phyloP scores from a whole-genome alignment of 345 rosid species.

The Arabis alpina region DNA sequence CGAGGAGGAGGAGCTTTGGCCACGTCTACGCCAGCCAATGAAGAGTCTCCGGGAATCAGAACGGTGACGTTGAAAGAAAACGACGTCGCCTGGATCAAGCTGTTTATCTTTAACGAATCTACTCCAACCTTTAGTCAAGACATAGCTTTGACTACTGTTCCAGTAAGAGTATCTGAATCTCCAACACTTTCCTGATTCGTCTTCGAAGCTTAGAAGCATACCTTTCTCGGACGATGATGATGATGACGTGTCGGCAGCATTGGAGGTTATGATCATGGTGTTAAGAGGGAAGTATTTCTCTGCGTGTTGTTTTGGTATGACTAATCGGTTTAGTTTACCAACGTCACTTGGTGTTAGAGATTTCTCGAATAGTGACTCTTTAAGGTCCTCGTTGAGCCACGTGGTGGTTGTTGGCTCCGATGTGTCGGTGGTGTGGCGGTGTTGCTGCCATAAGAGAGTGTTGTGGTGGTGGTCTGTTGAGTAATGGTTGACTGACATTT shows the following conservation, averaged over 20 bases:
- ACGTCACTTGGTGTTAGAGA: constrained; percentile 89
- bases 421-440: constrained; percentile 42
- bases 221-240: constrained; percentile 41
- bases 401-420: constrained; percentile 33
- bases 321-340: constrained; percentile 86
- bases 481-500: constrained; percentile 64
- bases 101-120: constrained; percentile 86
- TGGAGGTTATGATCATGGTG: constrained; percentile 32
- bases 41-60: constrained; percentile 57
- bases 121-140: constrained; percentile 91
- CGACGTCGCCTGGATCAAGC: constrained; percentile 77
- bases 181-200: constrained; percentile 82
- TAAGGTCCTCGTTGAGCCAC: constrained; percentile 34
- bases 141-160: constrained; percentile 86
- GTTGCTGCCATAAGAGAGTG: constrained; percentile 47
- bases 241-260: constrained; percentile 14
- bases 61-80: constrained; percentile 64
- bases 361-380: constrained; percentile 73
- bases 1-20: constrained; percentile 34
- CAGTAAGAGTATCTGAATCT: constrained; percentile 85
- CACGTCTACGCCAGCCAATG: constrained; percentile 73
- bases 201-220: constrained; percentile 72
- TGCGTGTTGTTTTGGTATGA: constrained; percentile 88
- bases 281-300: constrained; percentile 81
- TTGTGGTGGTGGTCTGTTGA: constrained; percentile 48